Evolutionary conservation across 352 stramenopile species (phyloP).

Genomic region (Phytophthora crassamura): DNA sequence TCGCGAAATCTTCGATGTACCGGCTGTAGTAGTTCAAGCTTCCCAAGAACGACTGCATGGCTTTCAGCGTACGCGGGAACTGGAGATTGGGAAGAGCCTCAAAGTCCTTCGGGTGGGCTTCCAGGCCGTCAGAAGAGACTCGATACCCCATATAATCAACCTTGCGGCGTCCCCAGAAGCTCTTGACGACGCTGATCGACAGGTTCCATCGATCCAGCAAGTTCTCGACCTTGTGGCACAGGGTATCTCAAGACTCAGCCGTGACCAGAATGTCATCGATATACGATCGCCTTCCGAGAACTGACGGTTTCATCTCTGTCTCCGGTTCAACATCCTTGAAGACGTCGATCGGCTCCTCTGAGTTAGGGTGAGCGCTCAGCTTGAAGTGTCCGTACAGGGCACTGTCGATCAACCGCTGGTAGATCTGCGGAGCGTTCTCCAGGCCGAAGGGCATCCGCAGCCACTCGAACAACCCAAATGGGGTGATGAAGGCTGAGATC

Average conservation of each 20-base stretch:
- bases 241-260: constrained; percentile 4
- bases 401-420: constrained; percentile 34
- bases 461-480: too few relatives aligned
- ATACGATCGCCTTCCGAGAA: constrained; percentile 27
- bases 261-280: constrained; percentile 38
- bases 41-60: constrained; percentile 29
- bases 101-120: constrained; percentile 19
- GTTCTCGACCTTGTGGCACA: constrained; percentile 9
- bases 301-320: not conserved
- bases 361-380: not conserved
- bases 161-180: constrained; percentile 15
- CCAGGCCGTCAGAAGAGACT: constrained; percentile 1
- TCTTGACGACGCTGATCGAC: constrained; percentile 38
- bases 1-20: constrained; percentile 29
- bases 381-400: constrained; percentile 11
- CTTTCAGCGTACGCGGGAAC: constrained; percentile 12
- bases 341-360: too few relatives aligned
- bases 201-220: constrained; percentile 31
- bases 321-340: not conserved
- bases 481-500: too few relatives aligned
- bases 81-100: not conserved
- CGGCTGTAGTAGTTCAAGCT: constrained; percentile 32
- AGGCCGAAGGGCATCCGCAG: constrained; percentile 18
- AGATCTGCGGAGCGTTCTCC: constrained; percentile 29
- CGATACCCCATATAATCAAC: constrained; percentile 29